Base-by-base conservation (phyloP, 192 early-diverging fungal species). In the Borealophlyctis nickersoniae region DNA sequence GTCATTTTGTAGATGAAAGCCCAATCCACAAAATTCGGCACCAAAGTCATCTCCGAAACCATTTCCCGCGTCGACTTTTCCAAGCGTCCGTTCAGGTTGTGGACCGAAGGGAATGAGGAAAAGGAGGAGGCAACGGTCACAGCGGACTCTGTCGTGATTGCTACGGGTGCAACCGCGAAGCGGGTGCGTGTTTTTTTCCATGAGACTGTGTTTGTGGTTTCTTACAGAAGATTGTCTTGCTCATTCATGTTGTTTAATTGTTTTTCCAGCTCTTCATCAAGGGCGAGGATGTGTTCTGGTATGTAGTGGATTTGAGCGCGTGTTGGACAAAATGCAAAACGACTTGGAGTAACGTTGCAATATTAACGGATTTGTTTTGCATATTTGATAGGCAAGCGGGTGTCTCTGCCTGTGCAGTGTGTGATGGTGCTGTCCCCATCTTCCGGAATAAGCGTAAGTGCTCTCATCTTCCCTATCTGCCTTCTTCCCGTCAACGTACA, bases 371-470 rank as follows among this genome's bases (percentile, higher is more conserved):
- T n/a, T n/a, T n/a, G n/a, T n/a, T n/a, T n/a, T n/a, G n/a, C n/a
- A n/a, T n/a, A n/a, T n/a, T n/a, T n/a, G n/a, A n/a, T n/a, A n/a
- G n/a, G n/a, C 93, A 96, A 75, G 81, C 82, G 14, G 95, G 95
- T 65, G 96, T 98, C 78, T 92, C 90, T 56, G 94, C 96, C 4
- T 96, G 94, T 71, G 94, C 96, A 52, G 94, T 98, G 35, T 98
- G 96, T 81, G 94, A 98, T 73, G 95, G 94, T 66, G 91, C 93
- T 36, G 93, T 89, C 11, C 96, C 96, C 11, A 92, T 95, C 53
- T 98, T 95, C 83, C 82, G 91, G 57, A 89, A 92, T 76, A 91
- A 93, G 80, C 88, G 62, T 62, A 56, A 62, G 61, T 58, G 27
- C 13, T 33, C 32, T 27, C n/a, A 53, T 53, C 45, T 13, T 63